phyloP scores from a whole-genome alignment of 1,284 basidiomycete species.

The Puccinia horiana region DNA sequence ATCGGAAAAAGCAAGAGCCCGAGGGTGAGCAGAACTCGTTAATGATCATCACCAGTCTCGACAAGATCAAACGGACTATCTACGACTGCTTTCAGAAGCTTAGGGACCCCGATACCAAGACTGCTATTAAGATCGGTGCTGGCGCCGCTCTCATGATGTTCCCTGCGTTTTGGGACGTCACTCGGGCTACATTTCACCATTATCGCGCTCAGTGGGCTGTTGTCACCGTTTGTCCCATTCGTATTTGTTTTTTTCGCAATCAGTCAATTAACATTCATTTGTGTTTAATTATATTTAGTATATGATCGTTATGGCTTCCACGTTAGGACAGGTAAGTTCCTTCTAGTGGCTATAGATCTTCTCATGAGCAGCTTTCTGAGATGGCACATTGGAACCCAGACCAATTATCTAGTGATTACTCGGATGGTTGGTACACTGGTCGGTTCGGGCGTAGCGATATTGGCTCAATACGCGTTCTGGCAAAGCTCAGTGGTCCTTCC shows the following conservation, averaged over 20 bases:
- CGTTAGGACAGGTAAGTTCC: constrained; percentile 38
- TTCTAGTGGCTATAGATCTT: neutral
- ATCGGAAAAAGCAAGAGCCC: neutral
- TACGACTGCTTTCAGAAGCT: constrained; percentile 50
- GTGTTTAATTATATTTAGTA: constrained; percentile 9
- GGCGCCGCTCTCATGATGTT: constrained; percentile 55
- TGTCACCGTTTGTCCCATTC: constrained; percentile 49
- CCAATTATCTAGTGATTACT: constrained; percentile 35
- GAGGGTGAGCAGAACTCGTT: constrained; percentile 32
- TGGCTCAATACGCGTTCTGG: constrained; percentile 35
- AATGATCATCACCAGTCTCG: neutral
- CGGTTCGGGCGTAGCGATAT: constrained; percentile 22
- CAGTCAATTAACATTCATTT: neutral
- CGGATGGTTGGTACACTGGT: constrained; percentile 33
- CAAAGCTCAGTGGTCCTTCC: constrained; percentile 23
- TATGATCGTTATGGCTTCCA: constrained; percentile 47
- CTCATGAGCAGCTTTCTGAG: neutral
- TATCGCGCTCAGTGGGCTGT: constrained; percentile 57
- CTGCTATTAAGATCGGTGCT: constrained; percentile 56
- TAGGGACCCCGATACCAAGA: constrained; percentile 55
- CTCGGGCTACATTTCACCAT: constrained; percentile 55
- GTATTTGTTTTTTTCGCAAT: neutral
- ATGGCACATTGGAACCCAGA: neutral
- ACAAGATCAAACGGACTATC: constrained; percentile 21
- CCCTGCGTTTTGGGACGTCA: constrained; percentile 55